Evolutionary conservation across 2,329 filamentous ascomycete species (phyloP), one percentile per base, ranked within the genome.

Genomic region (Cladobotryum protrusum): DNA sequence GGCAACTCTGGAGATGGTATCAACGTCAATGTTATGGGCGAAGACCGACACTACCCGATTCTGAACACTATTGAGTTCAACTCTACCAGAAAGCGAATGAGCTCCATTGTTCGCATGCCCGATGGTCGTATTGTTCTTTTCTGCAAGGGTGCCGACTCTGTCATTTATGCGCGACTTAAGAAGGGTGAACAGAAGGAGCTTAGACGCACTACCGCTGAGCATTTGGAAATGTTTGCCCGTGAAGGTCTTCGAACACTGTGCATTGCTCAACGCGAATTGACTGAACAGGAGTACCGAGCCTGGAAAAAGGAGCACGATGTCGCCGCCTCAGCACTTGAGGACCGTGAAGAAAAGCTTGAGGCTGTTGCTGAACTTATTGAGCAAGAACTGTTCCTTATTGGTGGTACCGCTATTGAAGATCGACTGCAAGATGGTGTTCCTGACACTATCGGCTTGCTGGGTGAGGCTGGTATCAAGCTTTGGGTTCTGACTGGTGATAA

Each of bases 401-500:
- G 93, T 54, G 93, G 93, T 42, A 99, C 93, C 15, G 93, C 93
- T 39, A 99, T 99, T 58, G 93, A 99, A 69, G 93, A 99, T 75
- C 84, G 91, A 59, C 77, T 99, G 24, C 93, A 99, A 70, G 93
- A 99, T 59, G 93, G 92, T 52, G 93, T 99, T 3, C 93, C 93
- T 6, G 93, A 97, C 64, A 92, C 93, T 0, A 99, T 99, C 60
- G 87, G 86, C 45, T 73, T 99, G 41, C 82, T 99, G 47, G 92
- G 86, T 29, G 83, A 90, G 62, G 93, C 93, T 48, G 95, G 95
- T 66, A 96, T 99, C 70, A 99, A 99, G 70, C 81, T 99, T 7
- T 99, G 93, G 93, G 93, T 99, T 48, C 74, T 99, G 56, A 99
- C 93, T 14, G 93, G 95, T 56, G 93, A 99, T 76, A 99, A 97